Evolutionary conservation across 768 basidiomycete genomes (phyloP), one percentile per base, ranked within the genome.

Genomic region (Mycena polygramma): DNA sequence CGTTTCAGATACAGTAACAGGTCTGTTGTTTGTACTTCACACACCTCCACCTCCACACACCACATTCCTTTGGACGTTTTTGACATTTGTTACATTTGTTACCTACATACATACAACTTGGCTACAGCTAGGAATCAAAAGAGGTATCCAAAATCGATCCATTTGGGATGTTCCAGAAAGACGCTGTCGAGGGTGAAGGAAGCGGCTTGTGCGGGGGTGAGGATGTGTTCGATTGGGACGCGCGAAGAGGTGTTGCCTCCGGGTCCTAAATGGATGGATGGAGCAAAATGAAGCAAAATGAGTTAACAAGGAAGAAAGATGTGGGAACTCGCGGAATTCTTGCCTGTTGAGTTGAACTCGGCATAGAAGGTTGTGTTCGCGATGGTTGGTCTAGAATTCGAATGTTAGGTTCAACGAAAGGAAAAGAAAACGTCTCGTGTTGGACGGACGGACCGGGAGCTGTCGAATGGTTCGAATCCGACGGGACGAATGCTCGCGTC

Each of bases 341-440:
- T n/a, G n/a, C n/a, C 90, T 24, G 80, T 80, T 2, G 90, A 90
- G 45, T 83, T 79, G 68, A 78, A 90, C 75, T 91, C 90, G 1
- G 89, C 90, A 66, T 87, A 91, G 74, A 87, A 88, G 0, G 86
- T 87, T 4, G 90, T 88, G 72, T 85, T 84, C 65, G 84, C 79
- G 22, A 91, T 86, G 3, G 82, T 77, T 1, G 81, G 83, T 45
- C 87, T 88, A 24, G 11, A 8, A 20, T 15, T 24, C 24, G 48
- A 10, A 41, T 43, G 36, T 35, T 20, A 14, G n/a, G n/a, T n/a
- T n/a, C n/a, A n/a, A n/a, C n/a, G n/a, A n/a, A n/a, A n/a, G n/a
- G n/a, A n/a, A 30, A 6, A 30, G 30, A 6, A 30, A 30, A 6
- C 30, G 30, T 2, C 3, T 2, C 30, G 30, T 30, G 30, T 30